A percentile compares a stretch with the other conserved stretches of the same genome.
These are phyloP conservation scores for Metschnikowia matae DNA, from an alignment of 805 yeast genomes.

Conservation along the genomic window DNA sequence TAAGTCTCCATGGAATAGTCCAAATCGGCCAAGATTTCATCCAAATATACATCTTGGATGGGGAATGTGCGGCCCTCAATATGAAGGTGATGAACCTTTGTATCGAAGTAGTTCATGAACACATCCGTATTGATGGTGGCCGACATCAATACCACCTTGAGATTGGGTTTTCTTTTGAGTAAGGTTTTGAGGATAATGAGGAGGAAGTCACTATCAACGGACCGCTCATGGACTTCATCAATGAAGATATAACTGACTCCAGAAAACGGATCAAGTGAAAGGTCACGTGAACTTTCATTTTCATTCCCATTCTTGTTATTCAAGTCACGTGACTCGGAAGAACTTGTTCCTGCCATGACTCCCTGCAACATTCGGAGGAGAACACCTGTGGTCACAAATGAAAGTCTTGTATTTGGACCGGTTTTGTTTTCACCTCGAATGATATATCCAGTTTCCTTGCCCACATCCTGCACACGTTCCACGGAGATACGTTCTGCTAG, in stretches of 20 bases:
- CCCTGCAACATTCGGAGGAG: conserved; percentile 77
- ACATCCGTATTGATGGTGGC: conserved; percentile 79
- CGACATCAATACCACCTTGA: conserved; percentile 82
- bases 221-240: conserved; percentile 97
- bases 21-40: conserved; percentile 53
- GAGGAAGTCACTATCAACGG: conserved; percentile 84
- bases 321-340: neutral
- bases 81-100: conserved; percentile 58
- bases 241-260: conserved; percentile 68
- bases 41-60: conserved; percentile 71
- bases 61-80: conserved; percentile 95
- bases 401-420: conserved; percentile 56
- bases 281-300: neutral
- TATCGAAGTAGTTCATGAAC: conserved; percentile 63
- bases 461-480: conserved; percentile 63
- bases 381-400: conserved; percentile 92
- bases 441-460: conserved; percentile 80
- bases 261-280: conserved; percentile 29
- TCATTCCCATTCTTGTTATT: too few species aligned
- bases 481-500: conserved; percentile 88
- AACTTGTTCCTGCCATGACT: conserved; percentile 23
- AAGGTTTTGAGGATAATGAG: conserved; percentile 70
- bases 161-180: conserved; percentile 43
- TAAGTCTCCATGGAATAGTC: conserved; percentile 48
- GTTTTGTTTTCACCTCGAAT: conserved; percentile 87